Evolutionary conservation across 2,329 filamentous ascomycete genomes (phyloP).

Genomic region (Colletotrichum musicola): DNA sequence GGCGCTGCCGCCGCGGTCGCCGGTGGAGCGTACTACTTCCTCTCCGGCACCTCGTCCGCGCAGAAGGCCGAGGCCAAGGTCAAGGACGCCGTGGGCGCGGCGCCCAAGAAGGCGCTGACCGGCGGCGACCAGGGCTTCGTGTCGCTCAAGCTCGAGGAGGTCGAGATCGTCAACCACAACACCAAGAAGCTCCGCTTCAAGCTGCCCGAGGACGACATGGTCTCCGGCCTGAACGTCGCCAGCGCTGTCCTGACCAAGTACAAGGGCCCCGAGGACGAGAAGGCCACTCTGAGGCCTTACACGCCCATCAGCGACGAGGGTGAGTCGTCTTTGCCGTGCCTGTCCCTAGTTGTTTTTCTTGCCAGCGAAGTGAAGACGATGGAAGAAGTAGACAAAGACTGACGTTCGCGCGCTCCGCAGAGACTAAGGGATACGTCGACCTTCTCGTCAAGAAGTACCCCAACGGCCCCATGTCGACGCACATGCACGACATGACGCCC

Average conservation of each 20-base stretch:
- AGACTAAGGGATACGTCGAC: constrained; percentile 83
- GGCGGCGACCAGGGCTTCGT: constrained; percentile 93
- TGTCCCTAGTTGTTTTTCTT: neutral
- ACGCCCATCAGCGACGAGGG: constrained; percentile 91
- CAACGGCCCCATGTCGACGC: constrained; percentile 89
- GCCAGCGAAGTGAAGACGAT: neutral
- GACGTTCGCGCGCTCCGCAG: constrained; percentile 55
- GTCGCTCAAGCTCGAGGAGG: constrained; percentile 81
- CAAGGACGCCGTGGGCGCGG: constrained; percentile 56
- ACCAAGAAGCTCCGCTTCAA: constrained; percentile 93
- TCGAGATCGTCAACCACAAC: constrained; percentile 90
- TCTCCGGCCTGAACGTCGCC: constrained; percentile 84
- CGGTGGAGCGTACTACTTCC: constrained; percentile 69
- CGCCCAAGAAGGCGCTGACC: constrained; percentile 70
- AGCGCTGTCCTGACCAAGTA: constrained; percentile 94
- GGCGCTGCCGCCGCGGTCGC: constrained; percentile 71
- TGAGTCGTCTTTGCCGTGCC: constrained; percentile 51
- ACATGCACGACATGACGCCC: constrained; percentile 85
- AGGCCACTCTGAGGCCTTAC: constrained; percentile 91
- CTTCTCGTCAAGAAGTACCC: constrained; percentile 94
- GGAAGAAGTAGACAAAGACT: constrained; percentile 22
- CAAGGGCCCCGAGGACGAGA: constrained; percentile 84
- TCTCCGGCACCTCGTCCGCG: constrained; percentile 58
- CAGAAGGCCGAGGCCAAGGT: constrained; percentile 70
- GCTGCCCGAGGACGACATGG: constrained; percentile 84